phyloP scores from a whole-genome alignment of 2,329 filamentous ascomycete genomes.

The Fusarium liriodendri region DNA sequence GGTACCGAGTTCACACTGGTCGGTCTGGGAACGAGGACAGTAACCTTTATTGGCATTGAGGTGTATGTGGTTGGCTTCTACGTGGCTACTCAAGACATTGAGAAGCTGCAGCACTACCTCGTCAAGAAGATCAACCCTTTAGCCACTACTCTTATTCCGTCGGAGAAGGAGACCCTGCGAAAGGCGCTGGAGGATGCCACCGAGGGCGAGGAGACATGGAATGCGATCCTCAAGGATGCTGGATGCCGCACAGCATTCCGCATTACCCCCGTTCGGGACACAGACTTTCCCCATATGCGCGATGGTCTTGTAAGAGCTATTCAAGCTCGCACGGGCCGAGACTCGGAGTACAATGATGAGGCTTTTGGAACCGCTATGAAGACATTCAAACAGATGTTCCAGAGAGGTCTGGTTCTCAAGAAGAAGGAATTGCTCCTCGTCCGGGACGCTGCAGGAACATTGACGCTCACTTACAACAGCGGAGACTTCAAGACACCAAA shows the following conservation, averaged over 20 bases:
- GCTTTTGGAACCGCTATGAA: slow-evolving; percentile 79
- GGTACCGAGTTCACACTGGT: slow-evolving; percentile 85
- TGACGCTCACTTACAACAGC: slow-evolving; percentile 77
- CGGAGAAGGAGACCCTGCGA: slow-evolving; percentile 81
- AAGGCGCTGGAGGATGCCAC: slow-evolving; percentile 75
- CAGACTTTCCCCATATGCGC: slow-evolving; percentile 91
- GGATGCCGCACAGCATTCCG: slow-evolving; percentile 82
- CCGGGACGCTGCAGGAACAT: slow-evolving; percentile 71
- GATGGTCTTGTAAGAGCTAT: slow-evolving; percentile 93
- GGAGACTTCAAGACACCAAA: slow-evolving; percentile 61
- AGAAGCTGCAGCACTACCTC: slow-evolving; percentile 80
- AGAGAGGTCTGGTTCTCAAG: slow-evolving; percentile 83
- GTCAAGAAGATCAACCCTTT: slow-evolving; percentile 79
- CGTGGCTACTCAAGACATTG: slow-evolving; percentile 84
- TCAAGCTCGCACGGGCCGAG: slow-evolving; percentile 74
- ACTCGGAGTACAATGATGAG: slow-evolving; percentile 72
- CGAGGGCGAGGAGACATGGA: slow-evolving; percentile 80
- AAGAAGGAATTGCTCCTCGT: slow-evolving; percentile 80
- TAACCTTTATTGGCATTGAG: slow-evolving; percentile 89
- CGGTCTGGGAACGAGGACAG: slow-evolving; percentile 87
- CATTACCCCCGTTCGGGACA: slow-evolving; percentile 91
- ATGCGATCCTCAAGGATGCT: slow-evolving; percentile 72
- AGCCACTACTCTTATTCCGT: slow-evolving; percentile 85
- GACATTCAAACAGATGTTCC: slow-evolving; percentile 85
- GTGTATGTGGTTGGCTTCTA: slow-evolving; percentile 97